Evolutionary conservation across 306 rosid genomes (phyloP).

Genomic region (Canavalia ensiformis): DNA sequence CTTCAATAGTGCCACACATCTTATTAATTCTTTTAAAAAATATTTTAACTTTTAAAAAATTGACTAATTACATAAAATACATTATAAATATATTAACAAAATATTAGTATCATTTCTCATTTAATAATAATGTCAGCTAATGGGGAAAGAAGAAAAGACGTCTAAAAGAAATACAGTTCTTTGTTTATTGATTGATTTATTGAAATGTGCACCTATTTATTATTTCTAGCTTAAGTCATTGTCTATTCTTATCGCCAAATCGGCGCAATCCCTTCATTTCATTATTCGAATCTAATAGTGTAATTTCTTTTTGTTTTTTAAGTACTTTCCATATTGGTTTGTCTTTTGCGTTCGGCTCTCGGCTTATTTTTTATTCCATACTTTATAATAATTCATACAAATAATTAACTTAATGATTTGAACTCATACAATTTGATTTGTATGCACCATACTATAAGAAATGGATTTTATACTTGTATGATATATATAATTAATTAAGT

Average conservation of each 20-base stretch:
- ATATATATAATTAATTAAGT: not conserved
- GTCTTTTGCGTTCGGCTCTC: not conserved
- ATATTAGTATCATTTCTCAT: too few species aligned
- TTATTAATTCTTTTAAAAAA: too few species aligned
- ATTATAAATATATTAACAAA: too few species aligned
- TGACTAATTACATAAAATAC: too few species aligned
- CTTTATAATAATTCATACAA: not conserved
- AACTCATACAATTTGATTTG: not conserved
- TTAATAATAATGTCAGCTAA: too few species aligned
- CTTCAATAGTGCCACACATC: too few species aligned
- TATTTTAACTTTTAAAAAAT: too few species aligned
- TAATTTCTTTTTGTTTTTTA: not conserved
- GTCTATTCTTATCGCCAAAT: slow-evolving; percentile 10
- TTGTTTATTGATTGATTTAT: not conserved
- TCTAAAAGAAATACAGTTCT: not conserved
- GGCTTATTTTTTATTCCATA: not conserved
- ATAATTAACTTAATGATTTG: not conserved
- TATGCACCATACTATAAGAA: not conserved
- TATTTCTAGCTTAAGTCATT: not conserved
- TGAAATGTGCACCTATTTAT: not conserved
- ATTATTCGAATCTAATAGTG: not conserved
- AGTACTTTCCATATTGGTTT: not conserved
- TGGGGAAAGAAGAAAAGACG: too few species aligned
- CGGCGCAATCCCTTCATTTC: not conserved
- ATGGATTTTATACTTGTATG: not conserved